A percentile compares a stretch with the other conserved stretches of the same genome.
phyloP scores from a whole-genome alignment of 805 yeast species.

The Wickerhamomyces strasburgensis region DNA sequence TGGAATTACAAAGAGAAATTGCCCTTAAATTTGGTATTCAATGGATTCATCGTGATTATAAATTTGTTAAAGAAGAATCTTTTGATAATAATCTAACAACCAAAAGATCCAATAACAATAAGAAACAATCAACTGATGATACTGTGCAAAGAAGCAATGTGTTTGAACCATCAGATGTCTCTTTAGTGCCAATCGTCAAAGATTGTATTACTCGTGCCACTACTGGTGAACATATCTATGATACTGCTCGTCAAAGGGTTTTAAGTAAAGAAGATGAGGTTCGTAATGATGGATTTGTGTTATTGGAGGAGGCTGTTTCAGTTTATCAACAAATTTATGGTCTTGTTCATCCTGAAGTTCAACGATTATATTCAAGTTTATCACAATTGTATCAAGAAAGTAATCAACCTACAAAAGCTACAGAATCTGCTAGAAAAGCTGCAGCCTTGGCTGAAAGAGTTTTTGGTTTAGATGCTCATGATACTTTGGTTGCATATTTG shows the following conservation, averaged over 20 bases:
- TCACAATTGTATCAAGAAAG: constrained; percentile 64
- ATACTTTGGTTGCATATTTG: constrained; percentile 63
- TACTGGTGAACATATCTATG: constrained; percentile 71
- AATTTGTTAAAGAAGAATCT: constrained; percentile 36
- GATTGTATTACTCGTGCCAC: constrained; percentile 62
- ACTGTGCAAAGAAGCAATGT: constrained; percentile 30
- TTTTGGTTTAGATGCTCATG: constrained; percentile 74
- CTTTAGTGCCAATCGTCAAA: constrained; percentile 73
- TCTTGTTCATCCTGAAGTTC: constrained; percentile 70
- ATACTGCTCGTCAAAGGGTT: constrained; percentile 42
- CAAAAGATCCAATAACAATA: constrained; percentile 34
- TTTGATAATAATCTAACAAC: constrained; percentile 19
- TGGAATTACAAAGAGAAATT: constrained; percentile 57
- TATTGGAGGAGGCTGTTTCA: constrained; percentile 64
- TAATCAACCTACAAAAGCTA: constrained; percentile 53
- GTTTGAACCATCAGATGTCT: constrained; percentile 57
- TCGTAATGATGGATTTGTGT: constrained; percentile 53
- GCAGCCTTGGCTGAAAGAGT: constrained; percentile 64
- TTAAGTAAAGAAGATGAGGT: constrained; percentile 25
- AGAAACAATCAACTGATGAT: constrained; percentile 12
- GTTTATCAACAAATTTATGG: constrained; percentile 85
- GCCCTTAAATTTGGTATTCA: constrained; percentile 83
- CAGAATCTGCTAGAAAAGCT: constrained; percentile 61
- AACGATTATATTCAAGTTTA: constrained; percentile 58
- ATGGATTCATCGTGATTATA: constrained; percentile 48